A percentile compares a stretch with the other conserved stretches of the same genome.
Evolutionary conservation across 2,329 filamentous ascomycete species (phyloP).

Genomic region (Exophiala aquamarina): DNA sequence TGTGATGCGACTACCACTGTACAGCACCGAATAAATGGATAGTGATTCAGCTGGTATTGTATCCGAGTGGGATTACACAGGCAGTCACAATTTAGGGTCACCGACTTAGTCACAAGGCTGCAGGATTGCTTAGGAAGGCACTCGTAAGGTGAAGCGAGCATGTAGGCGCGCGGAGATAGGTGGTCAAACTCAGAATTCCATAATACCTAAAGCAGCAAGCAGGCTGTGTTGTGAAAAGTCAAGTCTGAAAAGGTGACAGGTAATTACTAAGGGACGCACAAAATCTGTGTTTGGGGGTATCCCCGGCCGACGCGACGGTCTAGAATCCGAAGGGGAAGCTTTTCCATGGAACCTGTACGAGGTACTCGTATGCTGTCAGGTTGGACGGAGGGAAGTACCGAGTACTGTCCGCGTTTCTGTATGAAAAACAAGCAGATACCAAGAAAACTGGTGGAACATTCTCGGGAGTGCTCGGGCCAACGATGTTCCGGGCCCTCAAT

Average conservation of each 20-base stretch:
- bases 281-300: neutral
- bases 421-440: neutral
- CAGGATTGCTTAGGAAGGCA: no score
- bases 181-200: no score
- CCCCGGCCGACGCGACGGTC: conserved; percentile 4
- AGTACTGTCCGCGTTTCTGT: no score
- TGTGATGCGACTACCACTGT: no score
- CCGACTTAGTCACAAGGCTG: conserved; percentile 7
- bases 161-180: no score
- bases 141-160: no score
- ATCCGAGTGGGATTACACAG: neutral
- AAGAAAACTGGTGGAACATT: conserved; percentile 7
- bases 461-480: conserved; percentile 11
- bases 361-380: no score
- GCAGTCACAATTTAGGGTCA: no score
- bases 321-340: conserved; percentile 5
- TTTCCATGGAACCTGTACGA: no score
- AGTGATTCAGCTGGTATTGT: no score
- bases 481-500: conserved; percentile 1
- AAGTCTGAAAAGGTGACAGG: neutral
- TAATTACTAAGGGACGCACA: conserved; percentile 8
- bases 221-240: conserved; percentile 2
- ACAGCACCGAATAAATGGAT: no score
- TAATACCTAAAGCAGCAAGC: no score
- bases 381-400: neutral